These are phyloP conservation scores for Monosporozyma aerobia DNA, from an alignment of 805 yeast species.

Conservation along the genomic window DNA sequence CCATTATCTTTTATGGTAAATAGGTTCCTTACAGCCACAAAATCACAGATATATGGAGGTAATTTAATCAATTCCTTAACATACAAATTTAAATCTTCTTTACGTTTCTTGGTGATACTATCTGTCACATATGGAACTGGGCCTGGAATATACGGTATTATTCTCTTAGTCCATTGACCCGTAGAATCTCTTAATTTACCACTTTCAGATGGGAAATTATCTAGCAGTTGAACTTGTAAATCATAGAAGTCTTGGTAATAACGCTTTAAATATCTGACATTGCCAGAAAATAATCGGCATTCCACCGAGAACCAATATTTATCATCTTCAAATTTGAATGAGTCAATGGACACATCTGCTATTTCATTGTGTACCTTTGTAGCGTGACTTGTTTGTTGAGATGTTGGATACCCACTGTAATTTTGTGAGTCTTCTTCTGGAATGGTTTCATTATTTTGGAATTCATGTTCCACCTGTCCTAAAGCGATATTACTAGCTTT, in stretches of 20 bases:
- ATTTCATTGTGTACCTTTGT: conserved; percentile 12
- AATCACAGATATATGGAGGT: conserved; percentile 68
- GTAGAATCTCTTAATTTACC: conserved; percentile 45
- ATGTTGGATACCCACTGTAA: neutral
- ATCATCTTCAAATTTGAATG: conserved; percentile 72
- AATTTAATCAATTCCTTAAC: conserved; percentile 53
- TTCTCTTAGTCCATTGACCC: conserved; percentile 63
- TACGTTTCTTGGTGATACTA: conserved; percentile 46
- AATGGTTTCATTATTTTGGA: neutral
- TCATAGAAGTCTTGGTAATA: conserved; percentile 95
- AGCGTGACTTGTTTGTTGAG: neutral
- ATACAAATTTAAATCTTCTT: conserved; percentile 47
- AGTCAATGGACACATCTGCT: conserved; percentile 57
- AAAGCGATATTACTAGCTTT: conserved; percentile 81
- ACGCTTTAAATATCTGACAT: conserved; percentile 63
- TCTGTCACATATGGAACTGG: conserved; percentile 90
- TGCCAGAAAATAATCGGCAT: conserved; percentile 61
- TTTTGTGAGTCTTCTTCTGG: neutral
- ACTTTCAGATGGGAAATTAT: conserved; percentile 84
- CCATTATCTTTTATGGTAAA: conserved; percentile 45
- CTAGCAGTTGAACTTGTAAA: conserved; percentile 74
- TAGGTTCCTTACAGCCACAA: conserved; percentile 56
- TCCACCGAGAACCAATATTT: conserved; percentile 80
- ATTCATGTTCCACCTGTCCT: conserved; percentile 41
- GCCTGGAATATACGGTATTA: conserved; percentile 91